A percentile compares a stretch with the other conserved stretches of the same genome.
Conservation (phyloP, 805 yeast species). For the Teunomyces gatunensis region DNA sequence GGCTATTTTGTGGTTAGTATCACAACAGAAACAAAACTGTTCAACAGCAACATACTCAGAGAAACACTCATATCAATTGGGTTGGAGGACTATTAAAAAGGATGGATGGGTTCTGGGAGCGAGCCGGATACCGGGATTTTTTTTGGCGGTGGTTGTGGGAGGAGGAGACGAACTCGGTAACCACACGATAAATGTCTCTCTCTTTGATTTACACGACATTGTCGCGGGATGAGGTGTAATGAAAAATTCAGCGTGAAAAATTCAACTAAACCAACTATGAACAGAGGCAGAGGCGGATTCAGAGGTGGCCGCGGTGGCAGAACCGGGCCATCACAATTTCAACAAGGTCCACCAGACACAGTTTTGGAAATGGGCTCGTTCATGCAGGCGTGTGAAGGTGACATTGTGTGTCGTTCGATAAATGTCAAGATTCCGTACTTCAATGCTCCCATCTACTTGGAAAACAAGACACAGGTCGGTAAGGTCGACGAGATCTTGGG, state of each 20-base stretch:
- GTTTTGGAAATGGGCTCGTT: constrained; percentile 95
- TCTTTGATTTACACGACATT: background rate
- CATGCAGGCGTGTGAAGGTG: constrained; percentile 92
- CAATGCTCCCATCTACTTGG: constrained; percentile 97
- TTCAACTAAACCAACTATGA: constrained; percentile 38
- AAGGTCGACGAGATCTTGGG: constrained; percentile 98
- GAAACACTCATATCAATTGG: constrained; percentile 22
- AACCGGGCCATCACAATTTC: constrained; percentile 69
- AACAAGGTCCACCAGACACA: constrained; percentile 91
- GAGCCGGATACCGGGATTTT: background rate
- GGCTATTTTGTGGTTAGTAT: constrained; percentile 9
- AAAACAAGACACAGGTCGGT: constrained; percentile 94
- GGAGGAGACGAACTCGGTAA: no score
- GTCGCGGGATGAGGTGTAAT: constrained; percentile 9
- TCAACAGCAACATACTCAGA: constrained; percentile 22
- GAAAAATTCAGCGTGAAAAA: constrained; percentile 6
- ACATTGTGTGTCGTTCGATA: constrained; percentile 92
- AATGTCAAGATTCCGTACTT: constrained; percentile 95
- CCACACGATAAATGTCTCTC: background rate
- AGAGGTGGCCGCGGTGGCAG: constrained; percentile 69
- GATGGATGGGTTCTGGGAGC: background rate
- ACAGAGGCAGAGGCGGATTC: constrained; percentile 70
- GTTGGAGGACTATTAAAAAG: background rate
- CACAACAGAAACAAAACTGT: no score
- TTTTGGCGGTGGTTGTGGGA: no score